phyloP scores from a whole-genome alignment of 176 grass and related monocot species.

The Raddia distichophylla region DNA sequence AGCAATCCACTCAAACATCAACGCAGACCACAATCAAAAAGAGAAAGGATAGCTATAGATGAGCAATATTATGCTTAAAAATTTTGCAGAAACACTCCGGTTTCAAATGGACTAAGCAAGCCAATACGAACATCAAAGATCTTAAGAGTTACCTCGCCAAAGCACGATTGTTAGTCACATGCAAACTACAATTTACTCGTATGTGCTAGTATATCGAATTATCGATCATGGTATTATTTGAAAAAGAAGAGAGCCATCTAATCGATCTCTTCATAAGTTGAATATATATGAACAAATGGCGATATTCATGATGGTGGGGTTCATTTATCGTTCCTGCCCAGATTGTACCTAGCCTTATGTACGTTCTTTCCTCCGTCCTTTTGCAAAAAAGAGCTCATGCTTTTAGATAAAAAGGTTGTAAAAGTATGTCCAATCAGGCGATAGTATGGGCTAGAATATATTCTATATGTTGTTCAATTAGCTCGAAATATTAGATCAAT shows the following conservation, averaged over 20 bases:
- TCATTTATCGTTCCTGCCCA: neutral
- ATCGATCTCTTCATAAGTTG: neutral
- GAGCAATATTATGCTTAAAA: too few relatives aligned
- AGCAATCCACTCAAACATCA: too few relatives aligned
- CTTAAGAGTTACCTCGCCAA: too few relatives aligned
- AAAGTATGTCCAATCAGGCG: conserved; percentile 5
- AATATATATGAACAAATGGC: neutral
- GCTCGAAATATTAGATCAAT: neutral
- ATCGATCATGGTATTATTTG: neutral
- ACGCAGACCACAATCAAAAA: too few relatives aligned
- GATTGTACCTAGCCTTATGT: neutral
- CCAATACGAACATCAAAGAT: too few relatives aligned
- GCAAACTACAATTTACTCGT: too few relatives aligned
- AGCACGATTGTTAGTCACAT: too few relatives aligned
- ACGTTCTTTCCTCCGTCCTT: neutral
- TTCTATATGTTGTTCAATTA: conserved; percentile 20
- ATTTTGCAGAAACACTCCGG: too few relatives aligned
- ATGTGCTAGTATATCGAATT: neutral
- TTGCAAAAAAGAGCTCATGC: neutral
- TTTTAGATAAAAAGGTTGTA: conserved; percentile 31
- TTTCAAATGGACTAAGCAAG: too few relatives aligned
- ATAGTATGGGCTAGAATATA: conserved; percentile 27
- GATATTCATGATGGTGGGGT: neutral
- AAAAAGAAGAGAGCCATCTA: neutral
- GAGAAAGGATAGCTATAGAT: too few relatives aligned